A percentile compares a stretch with the other conserved stretches of the same genome.
phyloP scores from a whole-genome alignment of 192 early-diverging fungal species.

The Linnemannia zychae region DNA sequence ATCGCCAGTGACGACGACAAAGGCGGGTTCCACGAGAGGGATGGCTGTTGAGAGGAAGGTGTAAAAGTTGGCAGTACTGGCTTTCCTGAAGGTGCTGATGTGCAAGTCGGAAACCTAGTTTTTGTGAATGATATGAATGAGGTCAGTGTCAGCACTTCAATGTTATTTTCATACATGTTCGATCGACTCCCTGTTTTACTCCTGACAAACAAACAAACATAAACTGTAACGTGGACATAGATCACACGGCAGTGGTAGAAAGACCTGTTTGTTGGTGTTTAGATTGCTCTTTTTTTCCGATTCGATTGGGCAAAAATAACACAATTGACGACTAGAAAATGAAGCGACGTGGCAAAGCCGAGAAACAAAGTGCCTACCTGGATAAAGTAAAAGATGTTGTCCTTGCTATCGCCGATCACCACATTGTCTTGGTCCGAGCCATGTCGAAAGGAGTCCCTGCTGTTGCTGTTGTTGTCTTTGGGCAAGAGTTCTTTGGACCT shows the following conservation, averaged over 20 bases:
- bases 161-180: neutral
- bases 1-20: slow-evolving; percentile 89
- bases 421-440: slow-evolving; percentile 23
- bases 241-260: neutral
- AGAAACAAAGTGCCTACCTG: slow-evolving; percentile 61
- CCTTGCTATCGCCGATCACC: slow-evolving; percentile 65
- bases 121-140: neutral
- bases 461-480: neutral
- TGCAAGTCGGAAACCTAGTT: slow-evolving; percentile 86
- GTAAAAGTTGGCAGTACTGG: slow-evolving; percentile 83
- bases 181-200: neutral
- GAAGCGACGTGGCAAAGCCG: neutral
- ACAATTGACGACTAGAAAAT: neutral
- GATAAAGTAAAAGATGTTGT: slow-evolving; percentile 78
- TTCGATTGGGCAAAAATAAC: neutral
- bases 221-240: neutral
- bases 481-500: slow-evolving; percentile 15
- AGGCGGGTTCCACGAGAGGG: slow-evolving; percentile 81
- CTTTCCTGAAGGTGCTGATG: slow-evolving; percentile 76
- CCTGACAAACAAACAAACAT: too few relatives aligned
- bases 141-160: neutral
- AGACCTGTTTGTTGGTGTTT: neutral
- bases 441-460: neutral
- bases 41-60: slow-evolving; percentile 80
- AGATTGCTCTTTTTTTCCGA: neutral